A percentile compares a stretch with the other conserved stretches of the same genome.
These are phyloP conservation scores for Friedmanniomyces endolithicus DNA, from an alignment of 495 filamentous ascomycete genomes.

Conservation along the genomic window DNA sequence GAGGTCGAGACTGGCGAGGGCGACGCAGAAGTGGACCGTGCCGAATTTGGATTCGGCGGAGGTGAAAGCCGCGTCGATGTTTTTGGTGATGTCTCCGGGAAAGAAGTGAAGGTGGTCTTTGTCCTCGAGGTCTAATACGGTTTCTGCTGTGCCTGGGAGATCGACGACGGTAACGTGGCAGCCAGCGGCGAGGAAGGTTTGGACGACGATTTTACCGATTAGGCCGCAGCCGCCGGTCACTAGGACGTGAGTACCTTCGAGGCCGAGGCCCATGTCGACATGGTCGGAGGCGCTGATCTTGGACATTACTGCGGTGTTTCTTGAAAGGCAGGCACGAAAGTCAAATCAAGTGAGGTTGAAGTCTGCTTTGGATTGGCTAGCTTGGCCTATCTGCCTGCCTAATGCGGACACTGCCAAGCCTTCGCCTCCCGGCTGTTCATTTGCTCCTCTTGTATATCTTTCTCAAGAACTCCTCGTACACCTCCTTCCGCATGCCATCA, in stretches of 20 bases:
- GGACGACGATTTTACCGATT: conserved; percentile 28
- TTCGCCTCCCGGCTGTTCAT: conserved; percentile 27
- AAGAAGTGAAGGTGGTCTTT: conserved; percentile 1
- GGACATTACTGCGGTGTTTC: background rate
- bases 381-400: background rate
- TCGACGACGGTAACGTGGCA: conserved; percentile 32
- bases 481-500: conserved; percentile 71
- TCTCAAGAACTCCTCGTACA: conserved; percentile 79
- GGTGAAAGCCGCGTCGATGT: conserved; percentile 25
- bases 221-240: conserved; percentile 41
- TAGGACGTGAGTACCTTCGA: conserved; percentile 35
- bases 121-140: background rate
- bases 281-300: background rate
- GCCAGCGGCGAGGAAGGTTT: conserved; percentile 31
- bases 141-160: conserved; percentile 12
- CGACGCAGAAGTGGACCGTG: conserved; percentile 30
- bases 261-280: conserved; percentile 22
- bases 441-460: conserved; percentile 98
- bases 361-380: background rate
- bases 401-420: background rate
- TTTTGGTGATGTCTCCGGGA: conserved; percentile 27
- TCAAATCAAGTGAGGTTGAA: background rate
- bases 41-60: conserved; percentile 23
- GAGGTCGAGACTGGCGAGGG: conserved; percentile 33
- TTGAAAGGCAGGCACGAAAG: background rate